Evolutionary conservation across 495 filamentous ascomycete species (phyloP).

Genomic region (Aspergillus mulundensis): DNA sequence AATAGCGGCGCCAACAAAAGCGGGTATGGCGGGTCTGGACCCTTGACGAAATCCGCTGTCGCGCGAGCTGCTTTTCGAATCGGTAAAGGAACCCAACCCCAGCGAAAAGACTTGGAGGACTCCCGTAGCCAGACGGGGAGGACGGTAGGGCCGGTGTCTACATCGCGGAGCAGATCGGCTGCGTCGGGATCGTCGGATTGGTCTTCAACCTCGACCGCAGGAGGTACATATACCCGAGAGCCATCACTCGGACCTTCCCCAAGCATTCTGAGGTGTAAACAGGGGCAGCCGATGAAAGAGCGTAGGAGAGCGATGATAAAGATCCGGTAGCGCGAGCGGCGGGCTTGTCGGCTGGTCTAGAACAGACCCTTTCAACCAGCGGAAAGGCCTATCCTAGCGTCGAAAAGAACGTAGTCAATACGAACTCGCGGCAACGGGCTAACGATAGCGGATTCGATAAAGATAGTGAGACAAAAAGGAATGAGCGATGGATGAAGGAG

Average conservation of each 20-base stretch:
- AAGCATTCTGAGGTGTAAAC: constrained; percentile 26
- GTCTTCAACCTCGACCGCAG: constrained; percentile 35
- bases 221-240: constrained; percentile 32
- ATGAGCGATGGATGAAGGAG: constrained; percentile 9
- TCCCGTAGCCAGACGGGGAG: constrained; percentile 52
- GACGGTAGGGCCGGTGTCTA: constrained; percentile 30
- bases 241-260: constrained; percentile 35
- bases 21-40: constrained; percentile 60
- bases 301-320: constrained; percentile 7
- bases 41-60: constrained; percentile 61
- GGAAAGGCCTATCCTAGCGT: constrained; percentile 8
- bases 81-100: constrained; percentile 50
- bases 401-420: background rate
- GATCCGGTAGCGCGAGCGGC: constrained; percentile 11
- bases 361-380: constrained; percentile 18
- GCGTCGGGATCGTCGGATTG: constrained; percentile 37
- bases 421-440: background rate
- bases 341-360: constrained; percentile 19
- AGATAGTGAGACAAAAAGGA: background rate
- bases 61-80: constrained; percentile 45
- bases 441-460: constrained; percentile 9
- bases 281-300: constrained; percentile 8
- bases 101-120: constrained; percentile 50
- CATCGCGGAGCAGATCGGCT: constrained; percentile 37
- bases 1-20: constrained; percentile 67